Base-by-base conservation (phyloP, 2,329 filamentous ascomycete genomes). In the Fusarium nisikadoi region DNA sequence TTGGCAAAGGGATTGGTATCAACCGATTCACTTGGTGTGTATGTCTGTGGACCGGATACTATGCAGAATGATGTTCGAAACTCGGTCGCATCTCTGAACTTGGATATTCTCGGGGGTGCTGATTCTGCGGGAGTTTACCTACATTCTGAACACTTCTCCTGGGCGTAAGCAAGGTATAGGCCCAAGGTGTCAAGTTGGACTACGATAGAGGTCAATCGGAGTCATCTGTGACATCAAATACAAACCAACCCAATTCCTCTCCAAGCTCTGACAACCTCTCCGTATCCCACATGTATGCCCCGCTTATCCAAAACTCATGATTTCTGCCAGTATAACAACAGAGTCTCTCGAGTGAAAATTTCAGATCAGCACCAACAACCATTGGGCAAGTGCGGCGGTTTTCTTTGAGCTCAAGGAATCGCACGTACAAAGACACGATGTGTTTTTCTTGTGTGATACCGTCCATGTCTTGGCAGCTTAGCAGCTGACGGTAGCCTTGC, bases 1-100 rank as follows among this genome's bases (percentile, higher is more conserved):
- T 3, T 38, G 8, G 41, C 20, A 12, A 38, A 27, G 1, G 25
- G 20, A 1, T 20, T 49, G 31, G 9, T 8, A 20, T 16, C 54
- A 4, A 6, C 25, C 2, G 25, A 49, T 2, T 38, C 33, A 3
- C 54, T 57, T 3, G 54, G 54, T 1, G 31, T 57, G 13, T 57
- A 57, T 19, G 41, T 57, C 9, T 57, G 54, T 2, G 54, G 54
- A 1, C 54, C 33, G 6, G 33, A 49, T 36, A 49, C 54, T 1
- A 57, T 57, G 54, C 54, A 57, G 41, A 49, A 57, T 17, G 54
- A 57, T 10, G 54, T 49, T 29, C 41, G 54, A 17, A 57, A 57
- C 27, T 16, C 54, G 19, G 42, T 57, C 16, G 54, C 54, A 12
- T 35, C 54, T 36, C 19, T 27, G 2, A 57, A 57, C 16, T 49